Evolutionary conservation across 345 rosid genomes (phyloP).

Genomic region (Punica granatum): DNA sequence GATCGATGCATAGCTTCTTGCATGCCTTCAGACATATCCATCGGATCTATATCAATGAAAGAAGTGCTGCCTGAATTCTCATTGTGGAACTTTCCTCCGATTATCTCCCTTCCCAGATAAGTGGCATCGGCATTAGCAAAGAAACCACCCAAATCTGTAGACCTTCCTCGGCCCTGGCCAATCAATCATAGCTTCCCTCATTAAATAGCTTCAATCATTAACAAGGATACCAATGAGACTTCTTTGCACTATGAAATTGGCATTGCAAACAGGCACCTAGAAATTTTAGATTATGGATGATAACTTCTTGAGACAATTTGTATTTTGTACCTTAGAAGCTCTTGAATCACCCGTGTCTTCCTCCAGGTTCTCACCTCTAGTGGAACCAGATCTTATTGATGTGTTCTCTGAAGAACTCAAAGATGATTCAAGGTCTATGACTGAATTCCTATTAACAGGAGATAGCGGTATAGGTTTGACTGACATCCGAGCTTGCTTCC

Average conservation of each 20-base stretch:
- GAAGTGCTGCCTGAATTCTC: constrained; percentile 31
- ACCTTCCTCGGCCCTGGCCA: constrained; percentile 51
- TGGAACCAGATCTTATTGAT: constrained; percentile 39
- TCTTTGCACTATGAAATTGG: neutral
- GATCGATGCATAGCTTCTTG: constrained; percentile 98
- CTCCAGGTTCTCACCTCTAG: constrained; percentile 35
- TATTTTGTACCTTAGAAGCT: constrained; percentile 53
- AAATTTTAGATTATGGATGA: neutral
- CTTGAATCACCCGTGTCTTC: constrained; percentile 72
- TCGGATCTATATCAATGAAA: constrained; percentile 52
- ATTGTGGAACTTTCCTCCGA: constrained; percentile 31
- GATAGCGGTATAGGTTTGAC: constrained; percentile 36
- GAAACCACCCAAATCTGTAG: constrained; percentile 69
- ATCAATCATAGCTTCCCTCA: neutral
- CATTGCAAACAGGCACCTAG: neutral
- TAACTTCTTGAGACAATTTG: neutral
- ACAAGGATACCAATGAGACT: neutral
- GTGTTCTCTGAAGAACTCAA: constrained; percentile 52
- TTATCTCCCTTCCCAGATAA: constrained; percentile 41
- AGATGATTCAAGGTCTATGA: constrained; percentile 72
- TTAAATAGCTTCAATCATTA: neutral
- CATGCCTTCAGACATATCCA: constrained; percentile 98
- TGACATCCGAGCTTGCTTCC: constrained; percentile 48
- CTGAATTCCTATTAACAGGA: constrained; percentile 43
- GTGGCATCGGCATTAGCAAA: constrained; percentile 64